A percentile compares a stretch with the other conserved stretches of the same genome.
These are phyloP conservation scores for Ilyonectria mors-panacis DNA, from an alignment of 2,329 filamentous ascomycete genomes.

Conservation along the genomic window DNA sequence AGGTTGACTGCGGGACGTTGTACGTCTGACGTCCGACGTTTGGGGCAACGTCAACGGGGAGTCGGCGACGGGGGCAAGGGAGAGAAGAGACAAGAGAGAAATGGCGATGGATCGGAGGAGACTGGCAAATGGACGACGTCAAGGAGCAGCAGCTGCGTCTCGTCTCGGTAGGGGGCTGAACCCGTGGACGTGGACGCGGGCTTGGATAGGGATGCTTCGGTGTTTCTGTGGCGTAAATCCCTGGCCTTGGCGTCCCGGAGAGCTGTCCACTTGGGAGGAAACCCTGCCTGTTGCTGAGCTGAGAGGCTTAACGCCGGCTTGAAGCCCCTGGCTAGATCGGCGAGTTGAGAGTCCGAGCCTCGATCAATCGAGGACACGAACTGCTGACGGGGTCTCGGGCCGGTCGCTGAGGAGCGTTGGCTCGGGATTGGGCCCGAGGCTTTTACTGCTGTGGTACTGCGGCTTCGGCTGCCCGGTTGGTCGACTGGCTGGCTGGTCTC, in stretches of 20 bases:
- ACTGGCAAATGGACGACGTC: not conserved
- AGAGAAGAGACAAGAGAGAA: constrained; percentile 19
- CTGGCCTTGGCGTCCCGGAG: not conserved
- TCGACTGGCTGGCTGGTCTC: constrained; percentile 1
- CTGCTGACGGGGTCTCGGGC: not conserved
- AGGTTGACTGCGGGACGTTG: not conserved
- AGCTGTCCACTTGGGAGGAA: not conserved
- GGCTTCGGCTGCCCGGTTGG: not conserved
- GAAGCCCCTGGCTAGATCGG: not conserved
- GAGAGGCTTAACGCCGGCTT: not conserved
- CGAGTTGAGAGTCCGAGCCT: not conserved
- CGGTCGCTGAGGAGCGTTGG: not conserved
- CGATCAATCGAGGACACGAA: not conserved
- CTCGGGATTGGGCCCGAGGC: not conserved
- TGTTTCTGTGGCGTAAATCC: constrained; percentile 1
- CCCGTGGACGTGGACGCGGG: not conserved
- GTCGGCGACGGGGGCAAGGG: not conserved
- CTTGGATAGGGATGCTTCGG: not conserved
- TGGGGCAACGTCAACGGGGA: constrained; percentile 12
- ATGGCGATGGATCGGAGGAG: constrained; percentile 2
- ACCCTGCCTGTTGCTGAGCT: not conserved
- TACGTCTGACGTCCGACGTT: not conserved
- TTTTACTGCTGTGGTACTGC: not conserved
- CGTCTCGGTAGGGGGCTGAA: not conserved
- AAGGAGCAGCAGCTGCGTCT: not conserved